Evolutionary conservation across 2,329 filamentous ascomycete genomes (phyloP), one percentile per base, ranked within the genome.

Genomic region (Plectosphaerella plurivora): DNA sequence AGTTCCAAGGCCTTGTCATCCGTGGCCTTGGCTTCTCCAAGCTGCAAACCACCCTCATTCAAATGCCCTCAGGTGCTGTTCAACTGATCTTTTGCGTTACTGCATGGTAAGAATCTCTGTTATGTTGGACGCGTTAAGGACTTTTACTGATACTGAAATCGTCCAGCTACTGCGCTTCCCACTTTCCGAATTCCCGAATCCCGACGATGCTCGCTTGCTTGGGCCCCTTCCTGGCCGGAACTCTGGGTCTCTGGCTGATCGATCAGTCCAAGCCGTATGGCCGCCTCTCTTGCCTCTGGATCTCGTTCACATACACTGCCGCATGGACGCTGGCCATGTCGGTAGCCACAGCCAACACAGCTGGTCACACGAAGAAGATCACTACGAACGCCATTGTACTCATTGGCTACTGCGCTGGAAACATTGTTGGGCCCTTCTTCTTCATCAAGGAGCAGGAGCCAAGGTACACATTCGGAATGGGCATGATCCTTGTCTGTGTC

Each of bases 391-490:
- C 75, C 2, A 53, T 78, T 16, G 71, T 74, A 49, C 60, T 77
- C 45, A 73, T 78, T 44, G 67, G 65, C 12, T 76, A 75, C 52
- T 76, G 73, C 53, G 68, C 74, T 0, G 84, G 83, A 2, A 87
- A 87, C 60, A 78, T 83, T 7, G 76, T 82, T 36, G 81, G 79
- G 0, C 81, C 82, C 0, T 81, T 84, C 60, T 73, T 84, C 4
- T 86, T 85, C 68, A 68, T 80, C n/a, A 67, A 71, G 16, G 66
- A 65, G 48, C 80, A 88, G 60, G 72, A 74, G 0, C 84, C 84
- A 0, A 68, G 74, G 1, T 88, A 87, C 62, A 33, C 71, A 65
- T 61, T 68, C 2, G 69, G 61, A 1, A 63, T 68, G 12, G 61
- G 53, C 3, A 59, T 56, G 46, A 63, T 63, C 51, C 33, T 57